A percentile compares a stretch with the other conserved stretches of the same genome.
Evolutionary conservation across 371 early-diverging fungal species (phyloP).

Genomic region (Apophysomyces ossiformis): DNA sequence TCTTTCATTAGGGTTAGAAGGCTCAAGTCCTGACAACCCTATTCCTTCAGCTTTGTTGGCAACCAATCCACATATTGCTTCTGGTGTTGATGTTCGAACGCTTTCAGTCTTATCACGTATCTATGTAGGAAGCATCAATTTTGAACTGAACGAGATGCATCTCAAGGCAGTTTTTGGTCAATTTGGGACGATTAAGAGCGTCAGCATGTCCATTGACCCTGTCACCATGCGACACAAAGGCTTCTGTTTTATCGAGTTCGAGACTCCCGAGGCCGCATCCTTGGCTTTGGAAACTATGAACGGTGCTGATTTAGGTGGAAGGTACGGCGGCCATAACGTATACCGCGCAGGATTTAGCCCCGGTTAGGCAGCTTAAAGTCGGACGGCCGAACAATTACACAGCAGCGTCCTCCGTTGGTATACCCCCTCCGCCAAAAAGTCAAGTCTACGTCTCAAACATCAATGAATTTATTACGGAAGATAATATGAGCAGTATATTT

Average conservation of each 20-base stretch:
- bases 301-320: conserved; percentile 42
- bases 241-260: conserved; percentile 87
- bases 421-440: conserved; percentile 57
- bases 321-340: conserved; percentile 22
- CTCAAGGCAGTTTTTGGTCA: conserved; percentile 72
- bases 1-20: conserved; percentile 69
- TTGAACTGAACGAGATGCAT: conserved; percentile 77
- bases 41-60: conserved; percentile 42
- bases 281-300: conserved; percentile 67
- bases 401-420: conserved; percentile 30
- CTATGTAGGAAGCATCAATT: conserved; percentile 84
- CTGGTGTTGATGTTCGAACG: conserved; percentile 54
- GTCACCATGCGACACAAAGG: conserved; percentile 80
- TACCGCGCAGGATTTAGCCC: conserved; percentile 13
- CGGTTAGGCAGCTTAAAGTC: conserved; percentile 37
- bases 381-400: conserved; percentile 46
- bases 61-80: conserved; percentile 41
- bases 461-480: conserved; percentile 70
- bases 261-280: conserved; percentile 80
- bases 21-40: conserved; percentile 57
- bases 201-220: conserved; percentile 78
- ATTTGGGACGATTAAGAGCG: conserved; percentile 74
- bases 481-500: conserved; percentile 71
- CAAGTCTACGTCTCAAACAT: conserved; percentile 83
- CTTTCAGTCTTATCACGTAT: conserved; percentile 70